Base-by-base conservation (phyloP, 352 stramenopile species). In the Blastocystis sp. region DNA sequence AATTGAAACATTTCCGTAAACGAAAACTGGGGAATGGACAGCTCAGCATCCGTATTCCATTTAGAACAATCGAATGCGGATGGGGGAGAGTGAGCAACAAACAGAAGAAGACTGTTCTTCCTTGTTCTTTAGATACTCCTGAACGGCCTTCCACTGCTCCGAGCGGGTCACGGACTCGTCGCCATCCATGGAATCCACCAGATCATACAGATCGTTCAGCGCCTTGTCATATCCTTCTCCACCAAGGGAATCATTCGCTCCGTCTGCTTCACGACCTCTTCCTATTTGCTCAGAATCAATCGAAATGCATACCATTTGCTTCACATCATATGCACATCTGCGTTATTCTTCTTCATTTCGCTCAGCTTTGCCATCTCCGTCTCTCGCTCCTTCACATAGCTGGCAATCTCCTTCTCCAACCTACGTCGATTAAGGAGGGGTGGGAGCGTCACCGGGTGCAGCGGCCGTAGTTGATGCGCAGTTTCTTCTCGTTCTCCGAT, bases 321-420 rank as follows among this genome's bases (percentile, higher is more conserved):
- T 79, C 40, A 79, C 60, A 79, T 79, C 69, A 62, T 79, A 79
- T 14, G 41, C 69, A n/a, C 69, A 62, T 79, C 69, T 1, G 34
- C 41, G 5, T 79, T 62, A 1, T 60, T 28, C n/a, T 79, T 48
- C 40, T 62, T 79, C 69, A 79, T 64, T 21, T 79, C 45, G 17
- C 34, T 40, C 23, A 79, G 21, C 11, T 62, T 28, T 34, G 62
- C 11, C 43, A n/a, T 41, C 34, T 64, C 48, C 2, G 7, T 34
- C 21, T 28, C 23, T 11, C 14, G 21, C n/a, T 79, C 69, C 28
- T 62, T 60, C 3, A 64, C 43, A 34, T 79, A 79, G 23, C 34
- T 45, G 10, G 56, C 69, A 23, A 79, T 61, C 19, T 79, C 69
- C 69, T 79, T 79, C 2, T 28, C 40, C 23, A 62, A 3, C 4